Conservation (phyloP, 768 basidiomycete species). For the Rhodosporidiobolus odoratus region DNA sequence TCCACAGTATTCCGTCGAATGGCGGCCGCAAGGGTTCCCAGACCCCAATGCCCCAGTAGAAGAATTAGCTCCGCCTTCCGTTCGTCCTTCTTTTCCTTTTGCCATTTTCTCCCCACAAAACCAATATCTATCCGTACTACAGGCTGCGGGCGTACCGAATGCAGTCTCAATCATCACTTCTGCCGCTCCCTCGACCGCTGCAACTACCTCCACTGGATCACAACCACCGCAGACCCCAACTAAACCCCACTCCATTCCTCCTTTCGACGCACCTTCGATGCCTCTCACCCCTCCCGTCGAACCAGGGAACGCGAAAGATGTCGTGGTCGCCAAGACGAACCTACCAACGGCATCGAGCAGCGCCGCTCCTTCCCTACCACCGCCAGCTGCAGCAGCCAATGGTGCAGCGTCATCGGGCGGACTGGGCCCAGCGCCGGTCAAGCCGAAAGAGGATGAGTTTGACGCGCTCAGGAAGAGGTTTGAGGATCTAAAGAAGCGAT, state of each 20-base stretch:
- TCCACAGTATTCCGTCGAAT: slow-evolving; percentile 30
- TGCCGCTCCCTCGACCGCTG: background rate
- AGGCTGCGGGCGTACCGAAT: background rate
- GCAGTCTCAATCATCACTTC: background rate
- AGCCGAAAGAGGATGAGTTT: slow-evolving; percentile 58
- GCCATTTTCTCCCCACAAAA: background rate
- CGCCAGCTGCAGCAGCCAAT: background rate
- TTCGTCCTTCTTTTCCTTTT: background rate
- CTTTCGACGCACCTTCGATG: slow-evolving; percentile 26
- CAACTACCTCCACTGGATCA: too few relatives aligned
- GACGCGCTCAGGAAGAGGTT: slow-evolving; percentile 72
- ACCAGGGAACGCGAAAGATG: background rate
- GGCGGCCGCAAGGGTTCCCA: slow-evolving; percentile 21
- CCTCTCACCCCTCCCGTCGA: slow-evolving; percentile 27
- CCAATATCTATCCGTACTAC: background rate
- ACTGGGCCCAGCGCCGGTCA: background rate
- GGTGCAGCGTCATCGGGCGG: too few relatives aligned
- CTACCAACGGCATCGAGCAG: background rate
- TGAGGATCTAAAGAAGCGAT: slow-evolving; percentile 78
- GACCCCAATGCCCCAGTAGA: slow-evolving; percentile 6
- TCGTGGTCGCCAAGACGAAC: slow-evolving; percentile 17
- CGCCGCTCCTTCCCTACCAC: background rate
- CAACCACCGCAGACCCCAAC: background rate
- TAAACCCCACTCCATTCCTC: slow-evolving; percentile 13
- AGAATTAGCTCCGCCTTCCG: background rate